Evolutionary conservation across 2,329 filamentous ascomycete species (phyloP).

Genomic region (Colletotrichum noveboracense): DNA sequence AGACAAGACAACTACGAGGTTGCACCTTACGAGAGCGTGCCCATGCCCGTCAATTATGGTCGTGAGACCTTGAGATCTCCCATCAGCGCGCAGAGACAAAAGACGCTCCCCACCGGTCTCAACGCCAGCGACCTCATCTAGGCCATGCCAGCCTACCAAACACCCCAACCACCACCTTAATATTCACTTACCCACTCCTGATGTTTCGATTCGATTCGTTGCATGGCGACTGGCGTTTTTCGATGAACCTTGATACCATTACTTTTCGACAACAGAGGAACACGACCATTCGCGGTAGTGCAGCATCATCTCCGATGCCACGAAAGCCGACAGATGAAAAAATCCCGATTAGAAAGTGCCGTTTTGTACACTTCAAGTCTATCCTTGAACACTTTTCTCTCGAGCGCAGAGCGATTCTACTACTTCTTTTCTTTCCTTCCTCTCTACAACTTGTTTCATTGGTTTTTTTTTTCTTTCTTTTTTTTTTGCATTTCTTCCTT

Average conservation of each 20-base stretch:
- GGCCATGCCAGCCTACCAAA: background rate
- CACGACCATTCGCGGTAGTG: background rate
- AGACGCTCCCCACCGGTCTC: constrained; percentile 55
- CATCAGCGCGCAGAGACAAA: constrained; percentile 25
- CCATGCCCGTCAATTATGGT: constrained; percentile 45
- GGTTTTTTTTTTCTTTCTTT: too few relatives aligned
- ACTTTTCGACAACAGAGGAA: constrained; percentile 1
- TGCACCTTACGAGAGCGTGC: constrained; percentile 48
- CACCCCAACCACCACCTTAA: background rate
- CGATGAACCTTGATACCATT: constrained; percentile 24
- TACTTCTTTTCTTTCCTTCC: background rate
- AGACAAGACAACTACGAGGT: constrained; percentile 39
- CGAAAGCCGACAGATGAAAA: background rate
- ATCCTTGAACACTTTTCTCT: constrained; percentile 17
- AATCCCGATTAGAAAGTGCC: background rate
- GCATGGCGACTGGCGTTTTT: constrained; percentile 47
- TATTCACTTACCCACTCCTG: constrained; percentile 19
- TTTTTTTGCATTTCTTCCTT: background rate
- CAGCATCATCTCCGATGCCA: background rate
- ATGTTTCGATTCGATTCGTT: constrained; percentile 25
- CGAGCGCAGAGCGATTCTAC: background rate
- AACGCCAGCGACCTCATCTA: constrained; percentile 63
- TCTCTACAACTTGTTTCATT: background rate
- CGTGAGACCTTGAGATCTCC: constrained; percentile 38
- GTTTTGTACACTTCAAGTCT: constrained; percentile 23